Evolutionary conservation across 176 grass and related monocot species (phyloP).

Genomic region (Leersia perrieri): DNA sequence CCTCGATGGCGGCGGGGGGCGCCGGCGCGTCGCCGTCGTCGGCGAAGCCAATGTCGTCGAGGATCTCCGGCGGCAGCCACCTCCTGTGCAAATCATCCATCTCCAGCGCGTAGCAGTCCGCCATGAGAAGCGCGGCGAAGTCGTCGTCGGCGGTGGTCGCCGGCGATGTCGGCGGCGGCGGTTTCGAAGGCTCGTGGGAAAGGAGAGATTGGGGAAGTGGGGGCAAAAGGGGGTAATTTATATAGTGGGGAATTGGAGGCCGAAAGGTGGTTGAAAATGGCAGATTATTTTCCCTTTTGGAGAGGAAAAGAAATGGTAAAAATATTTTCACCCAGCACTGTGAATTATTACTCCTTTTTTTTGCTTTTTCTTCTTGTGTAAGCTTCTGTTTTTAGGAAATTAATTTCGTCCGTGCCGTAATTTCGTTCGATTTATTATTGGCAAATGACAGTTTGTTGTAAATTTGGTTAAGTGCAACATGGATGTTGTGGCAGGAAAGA

Average conservation of each 20-base stretch:
- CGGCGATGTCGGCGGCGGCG: not conserved
- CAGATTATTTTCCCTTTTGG: not conserved
- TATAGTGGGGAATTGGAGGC: not conserved
- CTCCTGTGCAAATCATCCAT: conserved; percentile 52
- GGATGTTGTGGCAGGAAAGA: not conserved
- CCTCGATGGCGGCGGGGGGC: conserved; percentile 28
- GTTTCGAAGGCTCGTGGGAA: not conserved
- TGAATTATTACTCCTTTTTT: not conserved
- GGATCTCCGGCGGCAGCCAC: conserved; percentile 60
- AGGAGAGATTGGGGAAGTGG: not conserved
- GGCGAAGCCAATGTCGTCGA: conserved; percentile 55
- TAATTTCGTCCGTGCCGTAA: not conserved
- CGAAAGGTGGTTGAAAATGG: not conserved
- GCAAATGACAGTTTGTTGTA: not conserved
- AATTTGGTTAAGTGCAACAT: not conserved
- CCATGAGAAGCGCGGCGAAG: not conserved
- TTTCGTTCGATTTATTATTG: not conserved
- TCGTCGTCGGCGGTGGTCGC: not conserved
- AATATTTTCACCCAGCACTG: not conserved
- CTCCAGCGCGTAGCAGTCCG: conserved; percentile 34
- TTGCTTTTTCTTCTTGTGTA: not conserved
- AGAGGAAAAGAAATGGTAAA: not conserved
- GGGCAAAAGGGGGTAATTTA: not conserved
- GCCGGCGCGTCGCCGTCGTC: not conserved
- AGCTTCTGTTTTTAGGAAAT: not conserved